Evolutionary conservation across 1,284 basidiomycete genomes (phyloP).

Genomic region (Sporisorium reilianum): DNA sequence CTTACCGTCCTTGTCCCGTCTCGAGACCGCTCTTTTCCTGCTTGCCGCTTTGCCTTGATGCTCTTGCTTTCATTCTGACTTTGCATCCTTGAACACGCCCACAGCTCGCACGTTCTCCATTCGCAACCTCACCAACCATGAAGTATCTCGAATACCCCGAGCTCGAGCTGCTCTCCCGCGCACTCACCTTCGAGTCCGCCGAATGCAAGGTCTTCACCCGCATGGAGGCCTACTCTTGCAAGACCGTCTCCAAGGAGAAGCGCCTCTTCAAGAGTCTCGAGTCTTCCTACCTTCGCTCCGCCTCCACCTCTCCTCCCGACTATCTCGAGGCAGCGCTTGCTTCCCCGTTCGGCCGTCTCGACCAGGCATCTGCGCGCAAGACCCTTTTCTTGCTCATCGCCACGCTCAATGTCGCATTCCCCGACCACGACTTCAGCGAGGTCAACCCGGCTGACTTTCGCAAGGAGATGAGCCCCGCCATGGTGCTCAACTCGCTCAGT

Average conservation of each 20-base stretch:
- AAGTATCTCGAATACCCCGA: constrained; percentile 90
- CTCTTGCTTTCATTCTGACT: constrained; percentile 1
- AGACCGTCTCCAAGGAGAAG: constrained; percentile 96
- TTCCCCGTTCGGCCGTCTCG: constrained; percentile 70
- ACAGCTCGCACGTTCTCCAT: constrained; percentile 9
- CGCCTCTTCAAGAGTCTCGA: constrained; percentile 89
- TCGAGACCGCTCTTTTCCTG: constrained; percentile 4
- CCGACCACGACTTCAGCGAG: constrained; percentile 95
- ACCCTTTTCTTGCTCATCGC: constrained; percentile 93
- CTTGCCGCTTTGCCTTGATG: background rate
- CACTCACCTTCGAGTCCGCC: constrained; percentile 79
- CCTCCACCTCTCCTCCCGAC: constrained; percentile 64
- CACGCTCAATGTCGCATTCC: constrained; percentile 95
- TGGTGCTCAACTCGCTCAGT: constrained; percentile 66
- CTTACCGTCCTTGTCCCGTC: constrained; percentile 9
- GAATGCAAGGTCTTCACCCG: constrained; percentile 92
- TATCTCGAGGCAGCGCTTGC: constrained; percentile 63
- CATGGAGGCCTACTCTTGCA: constrained; percentile 97
- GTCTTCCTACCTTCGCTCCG: constrained; percentile 60
- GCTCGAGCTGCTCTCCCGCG: constrained; percentile 81
- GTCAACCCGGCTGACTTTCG: constrained; percentile 88
- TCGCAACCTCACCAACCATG: constrained; percentile 73
- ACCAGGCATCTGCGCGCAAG: constrained; percentile 77
- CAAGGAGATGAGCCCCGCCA: constrained; percentile 72
- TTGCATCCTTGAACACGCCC: too few relatives aligned